phyloP scores from a whole-genome alignment of 192 early-diverging fungal species.

The Coemansia sp. region DNA sequence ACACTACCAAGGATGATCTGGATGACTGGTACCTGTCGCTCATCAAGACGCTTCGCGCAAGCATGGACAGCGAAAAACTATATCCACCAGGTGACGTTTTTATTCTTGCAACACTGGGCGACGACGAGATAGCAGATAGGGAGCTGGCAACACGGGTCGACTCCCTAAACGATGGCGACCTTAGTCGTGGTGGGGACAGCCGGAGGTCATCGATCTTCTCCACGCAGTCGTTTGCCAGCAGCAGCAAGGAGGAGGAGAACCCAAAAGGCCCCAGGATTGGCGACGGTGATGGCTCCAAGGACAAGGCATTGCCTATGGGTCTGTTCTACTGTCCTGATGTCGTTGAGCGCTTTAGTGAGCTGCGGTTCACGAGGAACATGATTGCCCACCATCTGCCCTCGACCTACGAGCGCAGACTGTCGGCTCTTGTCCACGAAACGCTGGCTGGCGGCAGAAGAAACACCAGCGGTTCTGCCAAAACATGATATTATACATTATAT shows the following conservation, averaged over 20 bases:
- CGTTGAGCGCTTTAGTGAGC: slow-evolving; percentile 72
- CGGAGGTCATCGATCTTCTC: neutral
- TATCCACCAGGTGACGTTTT: slow-evolving; percentile 79
- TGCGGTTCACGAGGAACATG: slow-evolving; percentile 78
- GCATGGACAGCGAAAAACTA: slow-evolving; percentile 82
- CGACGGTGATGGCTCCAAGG: neutral
- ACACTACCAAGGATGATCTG: slow-evolving; percentile 3
- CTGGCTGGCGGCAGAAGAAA: neutral
- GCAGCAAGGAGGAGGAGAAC: slow-evolving; percentile 6
- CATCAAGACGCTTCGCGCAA: slow-evolving; percentile 78
- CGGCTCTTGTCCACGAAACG: slow-evolving; percentile 40
- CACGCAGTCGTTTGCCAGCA: slow-evolving; percentile 3
- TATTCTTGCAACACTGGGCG: slow-evolving; percentile 51
- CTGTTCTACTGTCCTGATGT: slow-evolving; percentile 75
- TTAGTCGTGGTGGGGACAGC: neutral
- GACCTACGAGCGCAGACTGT: slow-evolving; percentile 65
- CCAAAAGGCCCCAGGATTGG: neutral
- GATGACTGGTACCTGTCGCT: slow-evolving; percentile 84
- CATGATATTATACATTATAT: neutral
- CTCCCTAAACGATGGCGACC: slow-evolving; percentile 4
- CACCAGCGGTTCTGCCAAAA: neutral
- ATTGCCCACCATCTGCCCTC: slow-evolving; percentile 76
- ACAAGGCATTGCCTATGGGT: slow-evolving; percentile 44
- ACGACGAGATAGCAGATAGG: slow-evolving; percentile 43
- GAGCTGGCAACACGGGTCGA: slow-evolving; percentile 16